Evolutionary conservation across 2,329 filamentous ascomycete genomes (phyloP).

Genomic region (Colletotrichum magnum): DNA sequence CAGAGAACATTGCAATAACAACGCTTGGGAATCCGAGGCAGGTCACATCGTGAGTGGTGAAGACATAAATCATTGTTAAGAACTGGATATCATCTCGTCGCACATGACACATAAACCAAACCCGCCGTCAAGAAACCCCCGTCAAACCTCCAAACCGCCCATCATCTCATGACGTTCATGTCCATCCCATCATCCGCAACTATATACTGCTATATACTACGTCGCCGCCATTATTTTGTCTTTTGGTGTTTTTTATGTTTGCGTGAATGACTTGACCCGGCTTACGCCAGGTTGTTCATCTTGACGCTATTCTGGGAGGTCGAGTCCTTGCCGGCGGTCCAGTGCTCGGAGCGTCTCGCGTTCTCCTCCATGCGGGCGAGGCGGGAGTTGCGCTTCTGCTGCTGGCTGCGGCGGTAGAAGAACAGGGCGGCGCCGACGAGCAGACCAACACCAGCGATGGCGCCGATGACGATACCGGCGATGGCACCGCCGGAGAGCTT

Average conservation of each 20-base stretch:
- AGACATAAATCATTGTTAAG: conserved; percentile 23
- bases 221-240: not conserved
- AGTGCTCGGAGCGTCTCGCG: conserved; percentile 31
- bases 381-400: conserved; percentile 39
- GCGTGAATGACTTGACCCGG: too few relatives aligned
- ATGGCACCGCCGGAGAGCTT: conserved; percentile 32
- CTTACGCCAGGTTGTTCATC: conserved; percentile 18
- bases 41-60: not conserved
- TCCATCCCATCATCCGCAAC: not conserved
- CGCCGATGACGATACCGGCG: conserved; percentile 38
- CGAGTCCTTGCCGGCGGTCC: conserved; percentile 26
- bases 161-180: not conserved
- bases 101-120: conserved; percentile 19
- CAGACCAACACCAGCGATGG: conserved; percentile 31
- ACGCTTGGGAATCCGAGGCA: too few relatives aligned
- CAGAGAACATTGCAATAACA: not conserved
- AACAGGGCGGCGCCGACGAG: conserved; percentile 28
- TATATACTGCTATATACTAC: not conserved
- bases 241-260: too few relatives aligned
- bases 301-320: conserved; percentile 34
- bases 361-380: conserved; percentile 36
- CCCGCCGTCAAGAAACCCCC: not conserved
- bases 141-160: not conserved
- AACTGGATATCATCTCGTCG: conserved; percentile 33
- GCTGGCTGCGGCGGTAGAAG: conserved; percentile 34